These are phyloP conservation scores for Aspergillus puulaauensis DNA, from an alignment of 2,329 filamentous ascomycete genomes.

Conservation along the genomic window DNA sequence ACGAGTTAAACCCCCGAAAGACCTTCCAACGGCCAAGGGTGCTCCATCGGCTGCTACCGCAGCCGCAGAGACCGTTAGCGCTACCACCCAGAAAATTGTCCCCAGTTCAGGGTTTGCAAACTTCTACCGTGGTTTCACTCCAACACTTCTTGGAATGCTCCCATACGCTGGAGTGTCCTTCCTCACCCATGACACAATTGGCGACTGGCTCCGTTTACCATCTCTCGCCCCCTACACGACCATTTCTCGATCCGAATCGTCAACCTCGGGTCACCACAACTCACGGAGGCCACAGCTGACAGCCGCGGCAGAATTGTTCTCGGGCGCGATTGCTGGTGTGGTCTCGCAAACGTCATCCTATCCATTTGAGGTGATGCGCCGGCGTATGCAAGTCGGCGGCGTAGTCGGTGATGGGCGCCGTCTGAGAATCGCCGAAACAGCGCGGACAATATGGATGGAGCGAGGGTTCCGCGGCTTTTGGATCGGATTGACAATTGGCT, in stretches of 20 bases:
- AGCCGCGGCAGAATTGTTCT: slow-evolving; percentile 81
- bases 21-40: slow-evolving; percentile 34
- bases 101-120: slow-evolving; percentile 74
- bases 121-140: slow-evolving; percentile 92
- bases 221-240: slow-evolving; percentile 71
- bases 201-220: slow-evolving; percentile 75
- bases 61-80: slow-evolving; percentile 33
- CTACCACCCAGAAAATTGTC: slow-evolving; percentile 50
- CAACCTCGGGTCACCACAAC: slow-evolving; percentile 32
- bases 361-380: slow-evolving; percentile 85
- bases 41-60: slow-evolving; percentile 41
- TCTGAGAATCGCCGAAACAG: slow-evolving; percentile 76
- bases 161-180: slow-evolving; percentile 96
- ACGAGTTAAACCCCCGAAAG: slow-evolving; percentile 47
- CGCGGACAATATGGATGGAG: slow-evolving; percentile 70
- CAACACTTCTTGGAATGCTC: slow-evolving; percentile 90
- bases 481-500: slow-evolving; percentile 89
- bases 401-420: slow-evolving; percentile 87
- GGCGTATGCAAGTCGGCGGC: slow-evolving; percentile 94
- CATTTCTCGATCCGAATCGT: slow-evolving; percentile 58
- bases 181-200: slow-evolving; percentile 86
- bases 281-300: slow-evolving; percentile 68
- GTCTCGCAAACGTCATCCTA: slow-evolving; percentile 92
- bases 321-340: slow-evolving; percentile 82
- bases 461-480: slow-evolving; percentile 81